Evolutionary conservation across 2,329 filamentous ascomycete species (phyloP), one percentile per base, ranked within the genome.

Genomic region (Hymenoscyphus linearis): DNA sequence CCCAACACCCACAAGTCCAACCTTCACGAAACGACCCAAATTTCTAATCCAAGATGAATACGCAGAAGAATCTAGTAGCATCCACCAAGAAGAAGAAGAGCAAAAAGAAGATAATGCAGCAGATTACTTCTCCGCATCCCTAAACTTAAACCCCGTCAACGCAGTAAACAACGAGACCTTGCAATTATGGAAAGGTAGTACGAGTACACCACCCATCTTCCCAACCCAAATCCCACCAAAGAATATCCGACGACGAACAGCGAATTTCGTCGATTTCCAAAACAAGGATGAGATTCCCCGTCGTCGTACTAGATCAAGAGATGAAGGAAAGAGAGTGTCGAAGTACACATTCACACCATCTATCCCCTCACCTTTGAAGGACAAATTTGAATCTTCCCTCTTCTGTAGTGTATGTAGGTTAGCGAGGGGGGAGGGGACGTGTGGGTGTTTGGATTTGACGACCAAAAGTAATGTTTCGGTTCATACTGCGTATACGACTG

Each of bases 41-140:
- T 60, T 55, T 14, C 26, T 55, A 6, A 47, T 37, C 3, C 18
- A 22, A n/a, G 12, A 16, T 22, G 40, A 18, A 12, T 47, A 47
- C 14, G 6, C 3, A 22, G 40, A 47, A 18, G 40, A 25, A 5
- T 9, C 31, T 9, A 5, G 18, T 4, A 9, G 22, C 12, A 10
- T 3, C 10, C 36, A 55, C 26, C 12, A 22, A 27, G 37, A 55
- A 13, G 37, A 50, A 16, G 37, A 47, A 4, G 4, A n/a, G 2
- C n/a, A n/a, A n/a, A n/a, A n/a, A n/a, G 31, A 31, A 31, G 10
- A 4, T 1, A 31, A 5, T 31, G 31, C 3, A 31, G 16, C 36
- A n/a, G 59, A 60, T 35, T 60, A 60, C 34, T 60, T 60, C 31
- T 52, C 27, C 14, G 40, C 54, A 13, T 52, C 40, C 34, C 22